Conservation (phyloP, 306 rosid genomes). For the Vigna reflexopilosa region DNA sequence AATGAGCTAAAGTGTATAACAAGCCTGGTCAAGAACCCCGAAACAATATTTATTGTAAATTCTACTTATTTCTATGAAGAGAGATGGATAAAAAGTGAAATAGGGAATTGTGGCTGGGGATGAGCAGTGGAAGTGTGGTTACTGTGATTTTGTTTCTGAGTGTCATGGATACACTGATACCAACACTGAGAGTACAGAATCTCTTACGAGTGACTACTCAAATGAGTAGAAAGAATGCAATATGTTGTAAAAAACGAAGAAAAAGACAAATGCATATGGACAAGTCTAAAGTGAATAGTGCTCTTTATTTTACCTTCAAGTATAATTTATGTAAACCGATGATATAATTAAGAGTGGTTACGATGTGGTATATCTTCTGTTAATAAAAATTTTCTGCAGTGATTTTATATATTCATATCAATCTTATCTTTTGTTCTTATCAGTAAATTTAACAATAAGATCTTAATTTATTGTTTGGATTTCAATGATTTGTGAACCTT, state of each 20-base stretch:
- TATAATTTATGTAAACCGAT: not conserved
- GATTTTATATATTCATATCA: not conserved
- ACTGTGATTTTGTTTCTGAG: slow-evolving; percentile 52
- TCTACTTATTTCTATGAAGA: too few species aligned
- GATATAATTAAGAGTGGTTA: not conserved
- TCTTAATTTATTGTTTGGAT: not conserved
- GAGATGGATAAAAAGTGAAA: slow-evolving; percentile 35
- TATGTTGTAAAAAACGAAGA: not conserved
- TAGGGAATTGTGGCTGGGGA: slow-evolving; percentile 54
- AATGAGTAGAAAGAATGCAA: slow-evolving; percentile 1
- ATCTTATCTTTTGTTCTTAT: not conserved
- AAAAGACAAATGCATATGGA: not conserved
- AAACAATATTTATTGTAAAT: too few species aligned
- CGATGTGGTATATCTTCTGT: not conserved
- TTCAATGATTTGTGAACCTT: not conserved
- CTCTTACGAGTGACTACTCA: slow-evolving; percentile 40
- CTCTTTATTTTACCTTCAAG: not conserved
- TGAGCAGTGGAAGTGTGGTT: slow-evolving; percentile 72
- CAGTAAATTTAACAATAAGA: not conserved
- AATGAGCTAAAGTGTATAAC: too few species aligned
- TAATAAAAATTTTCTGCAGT: not conserved
- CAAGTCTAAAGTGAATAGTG: not conserved
- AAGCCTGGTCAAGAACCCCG: too few species aligned
- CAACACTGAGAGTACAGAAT: slow-evolving; percentile 21
- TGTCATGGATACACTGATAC: slow-evolving; percentile 51